A percentile compares a stretch with the other conserved stretches of the same genome.
These are phyloP conservation scores for Digitaria exilis DNA, from an alignment of 202 grass and related monocot genomes.

Conservation along the genomic window DNA sequence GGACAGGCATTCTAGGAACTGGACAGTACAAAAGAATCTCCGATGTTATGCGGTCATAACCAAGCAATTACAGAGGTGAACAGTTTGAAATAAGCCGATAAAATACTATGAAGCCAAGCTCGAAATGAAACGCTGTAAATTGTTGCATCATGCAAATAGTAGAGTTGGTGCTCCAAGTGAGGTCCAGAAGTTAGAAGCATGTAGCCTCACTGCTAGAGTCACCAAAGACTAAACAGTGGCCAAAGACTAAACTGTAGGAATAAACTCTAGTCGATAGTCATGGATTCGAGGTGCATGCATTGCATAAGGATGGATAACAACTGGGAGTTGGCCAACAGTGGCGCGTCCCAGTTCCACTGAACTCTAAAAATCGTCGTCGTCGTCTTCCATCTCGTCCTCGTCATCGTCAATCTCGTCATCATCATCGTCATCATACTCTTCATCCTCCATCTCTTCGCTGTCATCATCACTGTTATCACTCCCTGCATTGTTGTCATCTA, in stretches of 20 bases:
- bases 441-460: not conserved
- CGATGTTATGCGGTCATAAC: not conserved
- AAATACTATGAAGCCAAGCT: not conserved
- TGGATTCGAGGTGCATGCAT: not conserved
- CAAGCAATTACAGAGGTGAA: not conserved
- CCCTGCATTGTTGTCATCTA: not conserved
- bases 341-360: not conserved
- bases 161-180: too few species aligned
- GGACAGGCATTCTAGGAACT: too few species aligned
- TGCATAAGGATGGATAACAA: not conserved
- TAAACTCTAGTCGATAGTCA: too few species aligned
- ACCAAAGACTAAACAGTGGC: too few species aligned
- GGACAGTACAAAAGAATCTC: too few species aligned
- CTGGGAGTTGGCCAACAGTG: not conserved
- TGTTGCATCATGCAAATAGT: not conserved
- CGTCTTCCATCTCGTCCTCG: not conserved
- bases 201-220: too few species aligned
- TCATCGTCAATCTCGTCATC: not conserved
- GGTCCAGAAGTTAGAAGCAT: too few species aligned
- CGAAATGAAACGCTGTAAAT: not conserved
- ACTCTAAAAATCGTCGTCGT: not conserved
- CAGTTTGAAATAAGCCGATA: not conserved
- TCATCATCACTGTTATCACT: not conserved
- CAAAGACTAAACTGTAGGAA: too few species aligned
- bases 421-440: not conserved